Conservation (phyloP, 1,284 basidiomycete genomes). For the Exsudoporus floridanus region DNA sequence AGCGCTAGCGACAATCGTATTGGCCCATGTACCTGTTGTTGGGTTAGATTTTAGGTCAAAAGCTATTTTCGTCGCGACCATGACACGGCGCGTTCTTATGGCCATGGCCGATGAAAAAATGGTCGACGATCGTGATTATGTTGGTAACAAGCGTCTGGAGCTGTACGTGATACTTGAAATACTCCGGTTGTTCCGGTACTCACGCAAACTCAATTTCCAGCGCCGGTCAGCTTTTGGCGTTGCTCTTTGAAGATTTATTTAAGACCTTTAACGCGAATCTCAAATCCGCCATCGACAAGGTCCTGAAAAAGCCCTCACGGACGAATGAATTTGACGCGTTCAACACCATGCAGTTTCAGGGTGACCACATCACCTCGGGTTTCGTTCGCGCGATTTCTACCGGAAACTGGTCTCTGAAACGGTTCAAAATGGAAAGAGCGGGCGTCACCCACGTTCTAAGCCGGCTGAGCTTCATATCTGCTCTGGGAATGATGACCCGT, state of each 20-base stretch:
- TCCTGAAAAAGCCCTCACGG: constrained; percentile 94
- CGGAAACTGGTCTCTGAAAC: constrained; percentile 98
- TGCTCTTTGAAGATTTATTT: constrained; percentile 98
- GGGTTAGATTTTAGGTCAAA: constrained; percentile 93
- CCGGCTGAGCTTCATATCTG: constrained; percentile 94
- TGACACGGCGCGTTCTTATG: constrained; percentile 96
- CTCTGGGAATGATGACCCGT: constrained; percentile 99
- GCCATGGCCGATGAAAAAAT: constrained; percentile 96
- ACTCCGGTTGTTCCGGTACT: constrained; percentile 9
- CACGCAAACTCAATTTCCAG: constrained; percentile 48
- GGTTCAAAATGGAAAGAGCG: constrained; percentile 99
- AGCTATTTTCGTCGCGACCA: constrained; percentile 96
- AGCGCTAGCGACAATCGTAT: constrained; percentile 93
- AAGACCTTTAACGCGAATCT: constrained; percentile 98
- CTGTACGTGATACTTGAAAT: constrained; percentile 57
- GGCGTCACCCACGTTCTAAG: constrained; percentile 98
- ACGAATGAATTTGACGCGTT: constrained; percentile 96
- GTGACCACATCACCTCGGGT: constrained; percentile 93
- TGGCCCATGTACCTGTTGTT: constrained; percentile 94
- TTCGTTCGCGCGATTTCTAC: constrained; percentile 99
- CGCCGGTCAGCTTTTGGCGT: constrained; percentile 93
- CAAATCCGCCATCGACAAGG: constrained; percentile 96
- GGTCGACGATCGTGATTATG: constrained; percentile 99
- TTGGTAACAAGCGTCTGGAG: constrained; percentile 98
- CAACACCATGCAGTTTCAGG: constrained; percentile 91